Base-by-base conservation (phyloP, 805 yeast genomes). In the Candida arabinofermentans region DNA sequence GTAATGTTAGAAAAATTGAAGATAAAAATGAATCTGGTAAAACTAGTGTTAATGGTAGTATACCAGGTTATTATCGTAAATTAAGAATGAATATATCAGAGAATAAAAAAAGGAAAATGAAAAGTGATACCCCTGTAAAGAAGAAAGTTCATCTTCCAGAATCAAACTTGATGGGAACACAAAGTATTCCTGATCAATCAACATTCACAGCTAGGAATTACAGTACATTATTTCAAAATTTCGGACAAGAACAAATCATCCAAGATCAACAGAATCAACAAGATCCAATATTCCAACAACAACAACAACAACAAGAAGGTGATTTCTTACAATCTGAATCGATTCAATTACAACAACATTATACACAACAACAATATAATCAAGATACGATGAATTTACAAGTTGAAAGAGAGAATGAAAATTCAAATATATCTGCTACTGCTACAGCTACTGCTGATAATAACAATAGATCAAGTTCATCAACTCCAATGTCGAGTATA, bases 31-130 rank as follows among this genome's bases (percentile, higher is more conserved):
- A 59, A 37, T 53, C 59, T 36, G 61, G 62, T 9, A 51, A 53
- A 26, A 61, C 66, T 0, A 60, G 65, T 58, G 65, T 61, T 23
- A 53, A 53, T 32, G 62, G 58, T 8, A 55, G 56, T 23, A 58
- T 61, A n/a, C 65, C 66, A 4, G 55, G 59, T 4, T 55, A 58
- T 21, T 59, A 51, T 37, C 46, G 59, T n/a, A 57, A 47, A 39
- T 31, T 60, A 8, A 58, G 49, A 37, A 40, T 40, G 43, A 37
- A 24, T 23, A 32, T 31, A 36, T 23, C 42, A 36, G 26, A 33
- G 10, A 33, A 13, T n/a, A 16, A n/a, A 26, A 9, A 26, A 5
- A 26, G 16, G 13, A n/a, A 26, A 13, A 26, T 26, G 29, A 26
- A 26, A 26, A 13, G 7, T 10, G 16, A 26, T 13, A 26, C 29